Evolutionary conservation across 352 stramenopile genomes (phyloP).

Genomic region (Phytophthora multivora): DNA sequence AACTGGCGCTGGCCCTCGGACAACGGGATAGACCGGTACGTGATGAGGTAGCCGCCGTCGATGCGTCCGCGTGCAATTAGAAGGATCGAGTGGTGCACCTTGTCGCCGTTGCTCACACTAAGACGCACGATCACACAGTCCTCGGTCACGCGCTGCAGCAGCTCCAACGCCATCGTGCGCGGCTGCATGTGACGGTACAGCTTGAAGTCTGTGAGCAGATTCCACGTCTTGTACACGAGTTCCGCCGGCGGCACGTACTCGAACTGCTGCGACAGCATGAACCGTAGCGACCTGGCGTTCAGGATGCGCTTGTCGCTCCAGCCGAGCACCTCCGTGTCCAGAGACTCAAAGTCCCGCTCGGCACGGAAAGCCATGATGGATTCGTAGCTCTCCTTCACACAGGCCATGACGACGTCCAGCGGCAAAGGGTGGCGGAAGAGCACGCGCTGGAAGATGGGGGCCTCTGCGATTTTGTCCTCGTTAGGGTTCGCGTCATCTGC

Average conservation of each 20-base stretch:
- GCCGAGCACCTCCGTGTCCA: slow-evolving; percentile 53
- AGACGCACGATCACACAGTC: slow-evolving; percentile 68
- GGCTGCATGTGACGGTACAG: slow-evolving; percentile 69
- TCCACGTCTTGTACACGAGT: slow-evolving; percentile 75
- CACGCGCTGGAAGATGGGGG: slow-evolving; percentile 60
- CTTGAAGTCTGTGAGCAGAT: slow-evolving; percentile 55
- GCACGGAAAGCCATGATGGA: slow-evolving; percentile 65
- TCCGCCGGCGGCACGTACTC: slow-evolving; percentile 44
- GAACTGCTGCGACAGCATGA: slow-evolving; percentile 69
- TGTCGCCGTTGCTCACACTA: slow-evolving; percentile 41
- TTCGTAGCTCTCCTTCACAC: slow-evolving; percentile 59
- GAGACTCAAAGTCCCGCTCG: slow-evolving; percentile 46
- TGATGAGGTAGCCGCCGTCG: slow-evolving; percentile 67
- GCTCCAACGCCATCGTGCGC: slow-evolving; percentile 46
- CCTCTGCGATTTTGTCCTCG: slow-evolving; percentile 16
- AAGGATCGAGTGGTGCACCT: slow-evolving; percentile 56
- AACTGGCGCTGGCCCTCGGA: slow-evolving; percentile 47
- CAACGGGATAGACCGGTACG: slow-evolving; percentile 69
- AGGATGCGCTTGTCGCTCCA: slow-evolving; percentile 56
- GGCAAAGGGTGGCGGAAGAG: slow-evolving; percentile 48
- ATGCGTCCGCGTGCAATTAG: slow-evolving; percentile 67
- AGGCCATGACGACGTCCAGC: slow-evolving; percentile 41
- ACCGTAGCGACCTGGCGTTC: slow-evolving; percentile 49
- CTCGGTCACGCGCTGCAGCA: slow-evolving; percentile 62
- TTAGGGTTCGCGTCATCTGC: slow-evolving; percentile 1